A percentile compares a stretch with the other conserved stretches of the same genome.
Conservation (phyloP, 2,329 filamentous ascomycete species). For the Chalaropsis ovoidea region DNA sequence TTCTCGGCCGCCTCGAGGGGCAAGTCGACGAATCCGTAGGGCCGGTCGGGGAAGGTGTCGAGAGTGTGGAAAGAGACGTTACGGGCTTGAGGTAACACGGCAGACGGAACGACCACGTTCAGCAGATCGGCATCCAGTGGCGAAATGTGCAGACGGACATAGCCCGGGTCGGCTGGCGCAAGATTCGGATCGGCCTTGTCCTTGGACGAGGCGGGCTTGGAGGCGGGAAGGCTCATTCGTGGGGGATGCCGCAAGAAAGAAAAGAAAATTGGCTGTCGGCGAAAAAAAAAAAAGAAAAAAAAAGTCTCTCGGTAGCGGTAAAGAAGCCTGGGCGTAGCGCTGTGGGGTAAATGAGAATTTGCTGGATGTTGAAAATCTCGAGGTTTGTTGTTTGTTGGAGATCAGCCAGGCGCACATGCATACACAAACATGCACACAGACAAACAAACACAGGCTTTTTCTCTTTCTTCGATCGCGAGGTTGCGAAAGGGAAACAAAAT, state of each 20-base stretch:
- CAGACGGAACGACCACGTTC: constrained; percentile 58
- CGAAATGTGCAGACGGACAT: constrained; percentile 62
- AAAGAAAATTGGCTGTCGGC: neutral
- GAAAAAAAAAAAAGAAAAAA: neutral
- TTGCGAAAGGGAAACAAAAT: constrained; percentile 4
- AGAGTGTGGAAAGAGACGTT: constrained; percentile 83
- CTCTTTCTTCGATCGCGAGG: constrained; percentile 6
- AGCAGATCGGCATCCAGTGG: constrained; percentile 71
- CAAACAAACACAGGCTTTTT: neutral
- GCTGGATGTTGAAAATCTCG: neutral
- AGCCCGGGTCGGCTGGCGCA: constrained; percentile 21
- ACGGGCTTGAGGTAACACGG: constrained; percentile 54
- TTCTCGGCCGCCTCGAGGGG: constrained; percentile 77
- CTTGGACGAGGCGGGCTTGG: constrained; percentile 14
- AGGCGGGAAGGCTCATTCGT: constrained; percentile 16
- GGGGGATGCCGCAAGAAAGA: constrained; percentile 14
- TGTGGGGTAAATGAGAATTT: neutral
- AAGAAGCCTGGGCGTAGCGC: neutral
- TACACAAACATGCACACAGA: neutral
- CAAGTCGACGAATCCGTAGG: constrained; percentile 82
- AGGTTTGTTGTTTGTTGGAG: neutral
- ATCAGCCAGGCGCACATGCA: neutral
- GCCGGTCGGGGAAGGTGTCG: constrained; percentile 79
- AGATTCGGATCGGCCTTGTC: constrained; percentile 2
- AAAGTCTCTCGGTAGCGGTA: neutral